Percentiles rank a stretch among this genome's conserved stretches.
Conservation (phyloP, 306 rosid species). For the Quercus agrifolia region DNA sequence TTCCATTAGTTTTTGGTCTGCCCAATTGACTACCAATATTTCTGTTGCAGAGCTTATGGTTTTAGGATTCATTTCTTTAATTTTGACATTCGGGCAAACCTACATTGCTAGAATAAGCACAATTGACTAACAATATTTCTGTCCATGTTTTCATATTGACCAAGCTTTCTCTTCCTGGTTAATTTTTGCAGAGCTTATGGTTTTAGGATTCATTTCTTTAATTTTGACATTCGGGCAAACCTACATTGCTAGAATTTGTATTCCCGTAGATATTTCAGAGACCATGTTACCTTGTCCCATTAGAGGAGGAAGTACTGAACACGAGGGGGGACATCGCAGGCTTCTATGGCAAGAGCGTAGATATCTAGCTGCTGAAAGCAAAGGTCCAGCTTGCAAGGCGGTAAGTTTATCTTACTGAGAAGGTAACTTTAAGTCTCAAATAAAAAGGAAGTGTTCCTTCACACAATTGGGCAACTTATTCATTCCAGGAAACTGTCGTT, state of each 20-base stretch:
- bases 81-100: constrained; percentile 80
- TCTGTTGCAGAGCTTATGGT: constrained; percentile 87
- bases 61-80: constrained; percentile 84
- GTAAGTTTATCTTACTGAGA: constrained; percentile 22
- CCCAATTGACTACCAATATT: background rate
- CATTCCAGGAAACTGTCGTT: too few species aligned
- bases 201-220: constrained; percentile 90
- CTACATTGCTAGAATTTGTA: constrained; percentile 57
- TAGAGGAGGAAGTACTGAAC: background rate
- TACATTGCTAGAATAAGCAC: constrained; percentile 54
- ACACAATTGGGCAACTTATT: too few species aligned
- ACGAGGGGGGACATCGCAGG: constrained; percentile 43
- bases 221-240: constrained; percentile 81
- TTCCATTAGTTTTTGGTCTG: background rate
- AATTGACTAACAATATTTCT: background rate
- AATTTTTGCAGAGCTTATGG: constrained; percentile 80
- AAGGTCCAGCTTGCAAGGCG: constrained; percentile 17
- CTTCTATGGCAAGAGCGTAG: constrained; percentile 69
- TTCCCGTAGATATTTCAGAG: constrained; percentile 36
- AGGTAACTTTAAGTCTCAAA: background rate
- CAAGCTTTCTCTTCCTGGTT: background rate
- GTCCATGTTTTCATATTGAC: background rate
- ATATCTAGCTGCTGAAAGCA: constrained; percentile 33
- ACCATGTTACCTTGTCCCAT: constrained; percentile 81
- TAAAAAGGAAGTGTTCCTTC: too few species aligned